phyloP scores from a whole-genome alignment of 2,329 filamentous ascomycete genomes.

The Apiospora hydei region DNA sequence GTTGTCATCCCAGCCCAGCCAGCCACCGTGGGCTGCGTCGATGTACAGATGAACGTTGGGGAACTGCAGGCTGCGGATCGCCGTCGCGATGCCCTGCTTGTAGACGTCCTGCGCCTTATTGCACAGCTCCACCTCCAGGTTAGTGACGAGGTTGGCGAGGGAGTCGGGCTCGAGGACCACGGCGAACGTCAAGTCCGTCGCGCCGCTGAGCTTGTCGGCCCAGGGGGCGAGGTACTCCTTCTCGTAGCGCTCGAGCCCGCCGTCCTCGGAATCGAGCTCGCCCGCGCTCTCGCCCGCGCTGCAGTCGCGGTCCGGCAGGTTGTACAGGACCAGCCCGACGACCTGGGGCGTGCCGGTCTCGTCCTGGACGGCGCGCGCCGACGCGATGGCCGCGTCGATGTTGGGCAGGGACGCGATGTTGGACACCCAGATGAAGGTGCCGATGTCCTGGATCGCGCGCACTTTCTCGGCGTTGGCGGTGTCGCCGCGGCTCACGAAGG shows the following conservation, averaged over 20 bases:
- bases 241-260: conserved; percentile 61
- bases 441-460: conserved; percentile 47
- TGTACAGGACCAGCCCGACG: conserved; percentile 61
- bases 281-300: conserved; percentile 66
- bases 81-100: conserved; percentile 59
- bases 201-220: conserved; percentile 52
- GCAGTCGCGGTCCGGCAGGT: conserved; percentile 67
- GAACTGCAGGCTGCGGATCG: conserved; percentile 60
- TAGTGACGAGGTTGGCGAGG: conserved; percentile 66
- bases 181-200: conserved; percentile 53
- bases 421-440: conserved; percentile 54
- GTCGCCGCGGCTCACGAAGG: conserved; percentile 47
- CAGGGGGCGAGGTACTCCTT: conserved; percentile 57
- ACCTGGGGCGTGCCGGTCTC: conserved; percentile 41
- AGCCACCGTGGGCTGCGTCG: conserved; percentile 65
- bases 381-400: conserved; percentile 55
- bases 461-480: conserved; percentile 46
- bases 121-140: conserved; percentile 59
- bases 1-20: conserved; percentile 67
- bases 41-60: conserved; percentile 67
- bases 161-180: conserved; percentile 64
- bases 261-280: conserved; percentile 55
- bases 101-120: conserved; percentile 55
- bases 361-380: conserved; percentile 46
- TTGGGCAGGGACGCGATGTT: conserved; percentile 53